Base-by-base conservation (phyloP, 2,329 filamentous ascomycete genomes). In the Botrytis deweyae region DNA sequence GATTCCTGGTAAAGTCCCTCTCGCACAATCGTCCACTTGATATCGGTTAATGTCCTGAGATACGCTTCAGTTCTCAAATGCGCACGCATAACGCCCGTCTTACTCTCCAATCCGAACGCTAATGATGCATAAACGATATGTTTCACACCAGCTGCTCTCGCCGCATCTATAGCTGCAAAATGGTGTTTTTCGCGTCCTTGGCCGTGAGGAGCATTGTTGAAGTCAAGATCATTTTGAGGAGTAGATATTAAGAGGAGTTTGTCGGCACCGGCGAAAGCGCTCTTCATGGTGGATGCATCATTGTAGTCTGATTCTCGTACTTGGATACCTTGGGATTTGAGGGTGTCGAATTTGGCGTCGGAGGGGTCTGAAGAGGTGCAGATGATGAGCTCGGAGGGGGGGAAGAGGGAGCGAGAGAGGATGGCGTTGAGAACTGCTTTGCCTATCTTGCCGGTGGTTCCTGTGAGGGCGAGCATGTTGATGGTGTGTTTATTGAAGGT, bases 191-290 rank as follows among this genome's bases (percentile, higher is more conserved):
- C 76, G 12, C 76, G 75, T 16, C 76, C 76, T 8, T 76, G 44
- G 9, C 76, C 76, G 22, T 70, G 33, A 3, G 83, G 82, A 6
- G 85, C 82, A 73, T 85, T 85, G 72, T 82, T 82, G 6, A 83
- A 85, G 40, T 85, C 70, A 33, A 75, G 46, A 22, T 59, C 59
- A 6, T 76, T 77, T n/a, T 75, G 65, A 16, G 78, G 78, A 0
- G 75, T 74, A 40, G 81, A 82, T 20, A 82, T 76, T 22, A 78
- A 77, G 71, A 80, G 86, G 65, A 87, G 73, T 33, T 75, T 75
- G 9, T 25, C 38, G 49, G 44, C 75, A 33, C 76, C 75, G 14
- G 67, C 4, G 16, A 75, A 77, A 1, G 76, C 75, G 14, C 20
- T n/a, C 1, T 52, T 25, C 73, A 74, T 70, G 18, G 72, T 73